Percentiles rank a stretch among this genome's conserved stretches.
Evolutionary conservation across 1,284 basidiomycete species (phyloP).

Genomic region (Ceratobasidium sp.): DNA sequence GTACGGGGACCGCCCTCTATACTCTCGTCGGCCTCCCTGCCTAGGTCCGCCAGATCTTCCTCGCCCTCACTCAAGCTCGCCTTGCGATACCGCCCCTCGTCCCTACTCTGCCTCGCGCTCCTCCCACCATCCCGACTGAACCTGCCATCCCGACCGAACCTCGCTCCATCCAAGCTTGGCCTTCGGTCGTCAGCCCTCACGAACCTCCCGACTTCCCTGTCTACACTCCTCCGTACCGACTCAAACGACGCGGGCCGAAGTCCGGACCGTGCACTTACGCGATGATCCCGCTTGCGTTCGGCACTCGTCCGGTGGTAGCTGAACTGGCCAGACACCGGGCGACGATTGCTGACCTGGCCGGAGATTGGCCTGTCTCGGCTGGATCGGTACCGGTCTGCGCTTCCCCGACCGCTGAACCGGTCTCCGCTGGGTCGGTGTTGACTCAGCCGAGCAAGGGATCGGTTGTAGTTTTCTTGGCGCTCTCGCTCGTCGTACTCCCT

Average conservation of each 20-base stretch:
- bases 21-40: constrained; percentile 1
- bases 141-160: background rate
- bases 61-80: constrained; percentile 42
- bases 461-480: background rate
- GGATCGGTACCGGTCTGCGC: background rate
- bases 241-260: constrained; percentile 29
- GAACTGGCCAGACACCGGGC: constrained; percentile 28
- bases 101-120: background rate
- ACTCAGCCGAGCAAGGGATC: constrained; percentile 13
- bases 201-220: constrained; percentile 3
- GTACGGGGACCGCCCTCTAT: constrained; percentile 5
- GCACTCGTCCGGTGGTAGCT: background rate
- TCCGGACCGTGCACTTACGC: constrained; percentile 26
- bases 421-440: constrained; percentile 12
- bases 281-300: constrained; percentile 28
- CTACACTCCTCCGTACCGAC: constrained; percentile 25
- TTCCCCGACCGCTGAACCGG: background rate
- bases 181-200: constrained; percentile 17
- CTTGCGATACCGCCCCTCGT: constrained; percentile 16
- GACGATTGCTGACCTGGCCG: constrained; percentile 5
- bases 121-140: constrained; percentile 24
- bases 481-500: background rate
- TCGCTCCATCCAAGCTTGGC: constrained; percentile 12
- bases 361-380: background rate
- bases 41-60: constrained; percentile 16